phyloP scores from a whole-genome alignment of 495 filamentous ascomycete species.

The Neurospora sp. region DNA sequence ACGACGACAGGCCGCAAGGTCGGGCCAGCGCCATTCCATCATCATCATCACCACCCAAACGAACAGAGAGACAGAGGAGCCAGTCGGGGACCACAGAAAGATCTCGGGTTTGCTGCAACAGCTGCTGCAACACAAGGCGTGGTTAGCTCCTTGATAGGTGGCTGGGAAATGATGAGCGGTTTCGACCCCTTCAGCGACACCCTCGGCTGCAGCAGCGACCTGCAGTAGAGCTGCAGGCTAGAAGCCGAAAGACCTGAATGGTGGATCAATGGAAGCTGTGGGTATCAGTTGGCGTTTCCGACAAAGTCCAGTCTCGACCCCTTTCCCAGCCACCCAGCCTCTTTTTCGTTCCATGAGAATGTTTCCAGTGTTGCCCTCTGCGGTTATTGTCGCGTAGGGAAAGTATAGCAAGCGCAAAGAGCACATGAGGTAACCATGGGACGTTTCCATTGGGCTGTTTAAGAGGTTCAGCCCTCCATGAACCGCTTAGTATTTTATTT shows the following conservation, averaged over 20 bases:
- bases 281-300: slow-evolving; percentile 13
- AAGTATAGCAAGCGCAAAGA: not conserved
- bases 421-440: not conserved
- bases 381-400: not conserved
- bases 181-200: slow-evolving; percentile 3
- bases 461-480: not conserved
- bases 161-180: slow-evolving; percentile 2
- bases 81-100: slow-evolving; percentile 6
- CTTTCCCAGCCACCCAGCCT: slow-evolving; percentile 22
- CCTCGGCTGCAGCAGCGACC: slow-evolving; percentile 16
- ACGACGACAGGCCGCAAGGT: not conserved
- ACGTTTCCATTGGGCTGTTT: not conserved
- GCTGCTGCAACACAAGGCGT: slow-evolving; percentile 2
- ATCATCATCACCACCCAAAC: not conserved
- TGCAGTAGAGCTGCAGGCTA: slow-evolving; percentile 14
- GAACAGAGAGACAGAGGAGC: not conserved
- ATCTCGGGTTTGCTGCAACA: slow-evolving; percentile 14
- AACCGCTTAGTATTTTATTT: not conserved
- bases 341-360: slow-evolving; percentile 1
- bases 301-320: not conserved
- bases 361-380: slow-evolving; percentile 12
- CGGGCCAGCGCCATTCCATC: not conserved
- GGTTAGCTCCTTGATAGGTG: slow-evolving; percentile 5
- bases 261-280: slow-evolving; percentile 12
- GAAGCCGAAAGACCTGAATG: slow-evolving; percentile 1